A percentile compares a stretch with the other conserved stretches of the same genome.
These are phyloP conservation scores for Ustilago sp. DNA, from an alignment of 1,284 basidiomycete genomes.

Conservation along the genomic window DNA sequence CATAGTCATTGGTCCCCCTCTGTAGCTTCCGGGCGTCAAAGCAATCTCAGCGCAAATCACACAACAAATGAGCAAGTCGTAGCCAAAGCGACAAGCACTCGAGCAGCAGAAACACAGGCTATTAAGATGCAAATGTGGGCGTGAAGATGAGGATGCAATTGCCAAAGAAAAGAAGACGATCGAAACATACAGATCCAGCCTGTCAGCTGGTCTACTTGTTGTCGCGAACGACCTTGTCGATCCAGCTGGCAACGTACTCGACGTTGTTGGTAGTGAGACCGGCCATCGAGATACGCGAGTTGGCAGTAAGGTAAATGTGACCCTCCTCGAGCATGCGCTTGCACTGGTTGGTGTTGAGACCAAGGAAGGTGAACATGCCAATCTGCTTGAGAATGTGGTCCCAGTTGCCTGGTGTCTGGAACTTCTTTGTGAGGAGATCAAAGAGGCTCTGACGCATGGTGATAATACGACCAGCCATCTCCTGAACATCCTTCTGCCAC, in stretches of 20 bases:
- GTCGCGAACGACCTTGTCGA: slow-evolving; percentile 65
- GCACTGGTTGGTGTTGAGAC: slow-evolving; percentile 74
- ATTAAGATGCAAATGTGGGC: neutral
- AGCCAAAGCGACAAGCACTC: too few relatives aligned
- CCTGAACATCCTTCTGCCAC: slow-evolving; percentile 89
- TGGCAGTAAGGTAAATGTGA: slow-evolving; percentile 88
- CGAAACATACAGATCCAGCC: neutral
- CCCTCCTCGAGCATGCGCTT: slow-evolving; percentile 79
- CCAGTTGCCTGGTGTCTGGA: slow-evolving; percentile 87
- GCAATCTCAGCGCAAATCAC: neutral
- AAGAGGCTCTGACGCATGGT: slow-evolving; percentile 86
- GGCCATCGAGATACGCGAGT: slow-evolving; percentile 89
- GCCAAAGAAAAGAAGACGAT: slow-evolving; percentile 8
- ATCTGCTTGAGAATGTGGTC: slow-evolving; percentile 74
- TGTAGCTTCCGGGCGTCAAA: neutral
- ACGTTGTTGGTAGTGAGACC: slow-evolving; percentile 85
- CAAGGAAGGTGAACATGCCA: slow-evolving; percentile 68
- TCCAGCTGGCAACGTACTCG: slow-evolving; percentile 66
- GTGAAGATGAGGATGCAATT: slow-evolving; percentile 19
- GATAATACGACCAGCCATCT: slow-evolving; percentile 92
- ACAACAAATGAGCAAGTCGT: neutral
- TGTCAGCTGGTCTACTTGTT: slow-evolving; percentile 28
- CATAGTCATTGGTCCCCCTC: neutral
- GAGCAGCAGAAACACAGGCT: neutral
- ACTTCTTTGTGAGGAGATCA: slow-evolving; percentile 81